phyloP scores from a whole-genome alignment of 768 basidiomycete species.

The Galerina sulciceps region DNA sequence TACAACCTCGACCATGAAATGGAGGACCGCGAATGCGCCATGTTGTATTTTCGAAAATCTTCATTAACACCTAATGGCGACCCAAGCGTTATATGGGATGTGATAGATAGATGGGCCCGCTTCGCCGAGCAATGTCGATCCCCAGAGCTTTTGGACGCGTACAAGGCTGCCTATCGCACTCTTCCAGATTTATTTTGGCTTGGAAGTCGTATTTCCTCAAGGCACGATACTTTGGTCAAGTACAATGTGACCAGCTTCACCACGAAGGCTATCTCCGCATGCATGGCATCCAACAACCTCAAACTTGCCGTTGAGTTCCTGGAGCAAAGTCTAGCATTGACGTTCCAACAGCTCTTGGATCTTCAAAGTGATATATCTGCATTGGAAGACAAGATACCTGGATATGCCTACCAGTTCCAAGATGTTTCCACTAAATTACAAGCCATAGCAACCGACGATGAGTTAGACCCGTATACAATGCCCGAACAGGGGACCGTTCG shows the following conservation, averaged over 20 bases:
- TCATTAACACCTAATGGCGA: not conserved
- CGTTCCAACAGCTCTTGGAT: conserved; percentile 20
- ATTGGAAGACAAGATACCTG: conserved; percentile 10
- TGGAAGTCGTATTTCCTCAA: conserved; percentile 12
- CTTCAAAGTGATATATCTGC: conserved; percentile 13
- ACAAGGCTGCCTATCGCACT: conserved; percentile 9
- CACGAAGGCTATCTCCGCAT: conserved; percentile 12
- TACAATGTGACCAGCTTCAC: conserved; percentile 8
- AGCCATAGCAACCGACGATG: not conserved
- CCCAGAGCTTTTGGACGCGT: conserved; percentile 12
- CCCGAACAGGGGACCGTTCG: not conserved
- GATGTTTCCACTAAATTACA: not conserved
- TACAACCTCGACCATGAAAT: not conserved
- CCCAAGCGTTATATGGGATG: conserved; percentile 9
- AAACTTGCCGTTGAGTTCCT: conserved; percentile 20
- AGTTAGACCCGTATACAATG: not conserved
- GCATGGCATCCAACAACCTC: conserved; percentile 7
- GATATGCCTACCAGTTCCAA: conserved; percentile 7
- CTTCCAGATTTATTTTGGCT: conserved; percentile 21
- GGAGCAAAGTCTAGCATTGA: conserved; percentile 21
- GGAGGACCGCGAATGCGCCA: not conserved
- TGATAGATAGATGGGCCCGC: conserved; percentile 13
- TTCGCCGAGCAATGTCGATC: conserved; percentile 6
- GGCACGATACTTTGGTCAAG: conserved; percentile 16
- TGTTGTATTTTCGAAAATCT: not conserved